phyloP scores from a whole-genome alignment of 306 rosid genomes.

The Malus asiatica region DNA sequence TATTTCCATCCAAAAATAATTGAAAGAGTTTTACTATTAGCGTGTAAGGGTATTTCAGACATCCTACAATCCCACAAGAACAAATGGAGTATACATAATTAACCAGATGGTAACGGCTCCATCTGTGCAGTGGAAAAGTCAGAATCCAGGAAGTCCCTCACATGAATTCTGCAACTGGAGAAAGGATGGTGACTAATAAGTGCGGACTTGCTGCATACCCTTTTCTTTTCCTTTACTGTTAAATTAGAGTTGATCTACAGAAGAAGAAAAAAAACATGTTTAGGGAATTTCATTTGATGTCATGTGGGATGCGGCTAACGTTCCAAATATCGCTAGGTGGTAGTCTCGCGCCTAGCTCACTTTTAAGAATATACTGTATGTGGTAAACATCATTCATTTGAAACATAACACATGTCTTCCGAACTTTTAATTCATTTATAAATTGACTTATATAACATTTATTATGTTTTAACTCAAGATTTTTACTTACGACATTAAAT shows the following conservation, averaged over 20 bases:
- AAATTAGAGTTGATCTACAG: not conserved
- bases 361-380: no score
- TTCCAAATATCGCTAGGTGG: not conserved
- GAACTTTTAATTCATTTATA: no score
- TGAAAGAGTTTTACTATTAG: not conserved
- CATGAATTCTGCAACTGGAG: conserved; percentile 17
- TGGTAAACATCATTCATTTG: no score
- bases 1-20: not conserved
- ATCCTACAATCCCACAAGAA: not conserved
- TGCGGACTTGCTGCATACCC: not conserved
- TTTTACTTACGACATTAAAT: not conserved
- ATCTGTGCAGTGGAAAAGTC: conserved; percentile 20
- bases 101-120: conserved; percentile 28
- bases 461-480: not conserved
- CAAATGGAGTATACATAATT: not conserved
- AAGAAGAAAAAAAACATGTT: no score
- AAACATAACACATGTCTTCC: not conserved
- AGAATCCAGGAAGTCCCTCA: conserved; percentile 3
- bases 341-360: no score
- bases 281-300: not conserved
- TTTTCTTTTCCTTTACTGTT: not conserved
- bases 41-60: conserved; percentile 23
- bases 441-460: not conserved
- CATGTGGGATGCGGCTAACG: not conserved
- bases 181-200: not conserved